Evolutionary conservation across 164 flowering plant species (phyloP).

Genomic region (Aristolochia californica): DNA sequence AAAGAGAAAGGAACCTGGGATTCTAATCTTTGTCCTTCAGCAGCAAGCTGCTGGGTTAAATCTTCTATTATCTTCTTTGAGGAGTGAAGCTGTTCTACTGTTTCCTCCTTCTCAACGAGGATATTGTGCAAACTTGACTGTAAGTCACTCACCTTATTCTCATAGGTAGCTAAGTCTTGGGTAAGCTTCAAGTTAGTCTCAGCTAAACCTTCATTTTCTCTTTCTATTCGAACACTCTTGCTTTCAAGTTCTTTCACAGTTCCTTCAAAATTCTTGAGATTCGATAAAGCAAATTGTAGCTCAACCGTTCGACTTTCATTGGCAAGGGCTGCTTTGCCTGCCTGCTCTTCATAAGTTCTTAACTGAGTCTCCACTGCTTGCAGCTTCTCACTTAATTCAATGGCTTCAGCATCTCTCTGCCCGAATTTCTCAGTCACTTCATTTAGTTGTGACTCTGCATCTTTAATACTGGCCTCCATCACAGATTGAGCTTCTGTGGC

Average conservation of each 20-base stretch:
- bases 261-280: constrained; percentile 40
- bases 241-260: constrained; percentile 39
- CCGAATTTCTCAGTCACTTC: constrained; percentile 31
- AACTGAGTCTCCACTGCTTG: constrained; percentile 31
- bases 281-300: constrained; percentile 46
- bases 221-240: constrained; percentile 29
- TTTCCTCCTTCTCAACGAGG: constrained; percentile 40
- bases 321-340: constrained; percentile 27
- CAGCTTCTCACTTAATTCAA: constrained; percentile 44
- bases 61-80: constrained; percentile 54
- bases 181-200: constrained; percentile 62
- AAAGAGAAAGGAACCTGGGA: constrained; percentile 38
- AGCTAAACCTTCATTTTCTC: constrained; percentile 48
- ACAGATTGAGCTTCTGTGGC: too few species aligned
- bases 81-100: constrained; percentile 33
- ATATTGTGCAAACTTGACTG: constrained; percentile 29
- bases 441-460: constrained; percentile 36
- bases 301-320: constrained; percentile 40
- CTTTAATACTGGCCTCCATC: constrained; percentile 34
- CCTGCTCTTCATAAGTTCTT: constrained; percentile 33
- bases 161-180: constrained; percentile 44
- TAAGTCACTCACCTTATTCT: constrained; percentile 43
- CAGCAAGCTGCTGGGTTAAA: constrained; percentile 40
- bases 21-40: constrained; percentile 44
- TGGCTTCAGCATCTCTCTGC: constrained; percentile 42